These are phyloP conservation scores for Puccinia novopanici DNA, from an alignment of 1,284 basidiomycete genomes.

Conservation along the genomic window DNA sequence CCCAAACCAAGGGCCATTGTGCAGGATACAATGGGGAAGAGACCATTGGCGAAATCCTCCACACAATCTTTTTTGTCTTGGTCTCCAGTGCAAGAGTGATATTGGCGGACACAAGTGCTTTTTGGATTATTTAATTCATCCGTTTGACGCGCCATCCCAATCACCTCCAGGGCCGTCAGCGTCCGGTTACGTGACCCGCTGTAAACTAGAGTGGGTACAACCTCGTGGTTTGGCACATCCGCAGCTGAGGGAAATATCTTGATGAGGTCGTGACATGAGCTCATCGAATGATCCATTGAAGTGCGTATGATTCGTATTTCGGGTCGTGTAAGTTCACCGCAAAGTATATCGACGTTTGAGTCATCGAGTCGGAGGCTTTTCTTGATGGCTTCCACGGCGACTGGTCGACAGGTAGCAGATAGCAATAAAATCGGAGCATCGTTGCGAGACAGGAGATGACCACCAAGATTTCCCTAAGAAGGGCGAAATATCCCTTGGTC, in stretches of 20 bases:
- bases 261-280: neutral
- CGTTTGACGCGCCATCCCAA: neutral
- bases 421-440: neutral
- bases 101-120: conserved; percentile 10
- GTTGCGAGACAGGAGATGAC: neutral
- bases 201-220: conserved; percentile 24
- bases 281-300: conserved; percentile 10
- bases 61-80: conserved; percentile 7
- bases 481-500: conserved; percentile 26
- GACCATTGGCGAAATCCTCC: neutral
- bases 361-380: neutral
- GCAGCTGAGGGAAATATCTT: neutral
- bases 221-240: neutral
- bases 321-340: conserved; percentile 3
- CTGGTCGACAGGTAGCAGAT: conserved; percentile 10
- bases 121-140: neutral
- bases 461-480: conserved; percentile 9
- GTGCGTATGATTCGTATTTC: conserved; percentile 1
- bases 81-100: conserved; percentile 12
- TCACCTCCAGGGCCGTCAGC: conserved; percentile 2
- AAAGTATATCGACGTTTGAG: neutral
- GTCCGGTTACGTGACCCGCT: conserved; percentile 17
- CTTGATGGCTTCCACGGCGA: conserved; percentile 25
- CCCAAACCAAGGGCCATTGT: conserved; percentile 31
- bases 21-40: conserved; percentile 6